Evolutionary conservation across 305 asterid genomes (phyloP).

Genomic region (Solanum hybrid): DNA sequence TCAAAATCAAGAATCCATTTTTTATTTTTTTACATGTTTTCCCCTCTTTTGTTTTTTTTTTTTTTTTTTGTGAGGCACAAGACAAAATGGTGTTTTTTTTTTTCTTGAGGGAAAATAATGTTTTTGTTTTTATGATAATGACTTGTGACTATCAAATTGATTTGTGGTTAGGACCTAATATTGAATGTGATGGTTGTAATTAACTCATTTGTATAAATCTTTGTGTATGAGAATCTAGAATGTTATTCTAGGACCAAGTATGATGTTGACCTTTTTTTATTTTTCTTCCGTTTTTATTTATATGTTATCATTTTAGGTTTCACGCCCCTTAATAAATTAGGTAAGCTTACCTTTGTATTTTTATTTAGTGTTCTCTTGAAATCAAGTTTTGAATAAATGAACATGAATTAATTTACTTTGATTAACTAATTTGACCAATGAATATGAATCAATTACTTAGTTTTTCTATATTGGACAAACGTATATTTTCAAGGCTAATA

Average conservation of each 20-base stretch:
- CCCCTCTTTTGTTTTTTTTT: too few species aligned
- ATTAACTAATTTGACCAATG: too few species aligned
- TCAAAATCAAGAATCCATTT: background rate
- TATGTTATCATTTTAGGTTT: too few species aligned
- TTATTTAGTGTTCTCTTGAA: too few species aligned
- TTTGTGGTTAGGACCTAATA: slow-evolving; percentile 6
- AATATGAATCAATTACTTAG: too few species aligned
- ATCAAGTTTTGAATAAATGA: too few species aligned
- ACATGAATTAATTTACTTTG: too few species aligned
- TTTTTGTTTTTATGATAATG: background rate
- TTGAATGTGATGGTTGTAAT: slow-evolving; percentile 7
- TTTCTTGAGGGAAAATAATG: background rate
- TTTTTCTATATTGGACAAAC: too few species aligned
- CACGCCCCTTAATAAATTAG: too few species aligned
- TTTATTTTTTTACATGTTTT: background rate
- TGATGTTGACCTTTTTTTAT: background rate
- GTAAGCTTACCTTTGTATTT: too few species aligned
- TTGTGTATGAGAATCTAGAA: background rate
- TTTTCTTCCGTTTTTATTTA: too few species aligned
- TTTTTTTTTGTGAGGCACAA: background rate
- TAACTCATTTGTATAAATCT: background rate
- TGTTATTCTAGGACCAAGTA: background rate
- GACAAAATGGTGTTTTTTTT: background rate
- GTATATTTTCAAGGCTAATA: too few species aligned
- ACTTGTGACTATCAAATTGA: background rate